Percentiles rank a stretch among this genome's conserved stretches.
phyloP scores from a whole-genome alignment of 2,329 filamentous ascomycete species.

The Pestalotiopsis sp. region DNA sequence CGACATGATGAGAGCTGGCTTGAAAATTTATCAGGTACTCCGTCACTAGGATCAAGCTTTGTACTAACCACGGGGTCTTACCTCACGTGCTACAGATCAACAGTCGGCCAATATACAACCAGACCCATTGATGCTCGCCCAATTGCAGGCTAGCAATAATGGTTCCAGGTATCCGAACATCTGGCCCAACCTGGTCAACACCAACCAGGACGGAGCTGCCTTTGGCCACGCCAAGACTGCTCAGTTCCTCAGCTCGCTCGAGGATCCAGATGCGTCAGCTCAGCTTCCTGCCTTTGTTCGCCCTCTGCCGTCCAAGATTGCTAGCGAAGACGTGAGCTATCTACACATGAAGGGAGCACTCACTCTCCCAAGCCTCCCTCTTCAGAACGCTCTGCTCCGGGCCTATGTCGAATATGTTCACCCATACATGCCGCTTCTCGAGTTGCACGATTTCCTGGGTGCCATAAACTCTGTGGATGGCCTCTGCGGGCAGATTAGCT shows the following conservation, averaged over 20 bases:
- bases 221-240: constrained; percentile 42
- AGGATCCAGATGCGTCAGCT: constrained; percentile 48
- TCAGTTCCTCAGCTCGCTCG: constrained; percentile 49
- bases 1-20: constrained; percentile 15
- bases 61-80: constrained; percentile 23
- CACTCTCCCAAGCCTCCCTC: constrained; percentile 67
- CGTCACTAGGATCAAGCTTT: not conserved
- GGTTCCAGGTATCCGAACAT: constrained; percentile 33
- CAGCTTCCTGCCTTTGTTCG: constrained; percentile 73
- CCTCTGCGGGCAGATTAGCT: constrained; percentile 71
- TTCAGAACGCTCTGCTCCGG: constrained; percentile 81
- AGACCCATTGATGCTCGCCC: constrained; percentile 35
- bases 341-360: constrained; percentile 83
- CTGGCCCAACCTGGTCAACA: constrained; percentile 31
- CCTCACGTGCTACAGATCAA: constrained; percentile 33
- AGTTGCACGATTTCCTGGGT: constrained; percentile 62
- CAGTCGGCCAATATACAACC: constrained; percentile 26
- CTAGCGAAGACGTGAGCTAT: constrained; percentile 81
- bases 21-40: constrained; percentile 10
- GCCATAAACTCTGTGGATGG: constrained; percentile 70
- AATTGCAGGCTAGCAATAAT: constrained; percentile 28
- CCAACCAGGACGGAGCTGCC: constrained; percentile 25
- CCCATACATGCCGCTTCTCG: constrained; percentile 89
- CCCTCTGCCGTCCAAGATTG: constrained; percentile 75
- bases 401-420: constrained; percentile 89